Base-by-base conservation (phyloP, 306 rosid genomes). In the Inga laurina region DNA sequence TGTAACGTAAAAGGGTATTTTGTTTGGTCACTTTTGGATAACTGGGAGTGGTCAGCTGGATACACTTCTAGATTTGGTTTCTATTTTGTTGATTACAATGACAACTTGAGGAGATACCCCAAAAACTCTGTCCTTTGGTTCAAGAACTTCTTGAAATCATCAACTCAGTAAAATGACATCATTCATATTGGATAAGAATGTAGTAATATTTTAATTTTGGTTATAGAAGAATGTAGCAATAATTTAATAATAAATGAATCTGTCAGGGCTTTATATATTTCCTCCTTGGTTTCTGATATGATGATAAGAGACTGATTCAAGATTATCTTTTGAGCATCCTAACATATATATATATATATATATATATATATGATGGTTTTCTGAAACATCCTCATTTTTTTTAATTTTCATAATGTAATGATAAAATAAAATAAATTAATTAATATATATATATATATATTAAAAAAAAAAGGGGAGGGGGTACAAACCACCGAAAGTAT, bases 1-100 rank as follows among this genome's bases (percentile, higher is more conserved):
- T 94, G 98, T 87, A 93, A 94, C 81, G 98, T 93, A 49, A 89
- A 81, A 62, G 97, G 97, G 64, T 94, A 94, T 80, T 93, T 94
- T 81, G 97, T 57, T 10, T 94, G 98, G 98, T 93, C 98, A 78
- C 72, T 93, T 2, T 34, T 93, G 79, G 97, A 93, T 85, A 93
- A 94, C 18, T 94, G 94, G 97, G 98, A 93, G 57, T 94, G 97
- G 97, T 79, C 85, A 51, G 88, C 93, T 56, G 97, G 98, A 72
- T 94, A 75, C 80, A 74, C 88, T 59, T 93, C 97, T 4, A 88
- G 98, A 78, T 93, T 94, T 89, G 98, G 98, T 69, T 85, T 94
- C 19, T 91, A 87, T 64, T 94, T 84, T 22, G 78, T 94, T 82
- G 97, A 94, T 81, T 93, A 88, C 76, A 90, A 83, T 7, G 92